These are phyloP conservation scores for Emiliania huxleyi DNA, from an alignment of 78 protist species.

Conservation along the genomic window DNA sequence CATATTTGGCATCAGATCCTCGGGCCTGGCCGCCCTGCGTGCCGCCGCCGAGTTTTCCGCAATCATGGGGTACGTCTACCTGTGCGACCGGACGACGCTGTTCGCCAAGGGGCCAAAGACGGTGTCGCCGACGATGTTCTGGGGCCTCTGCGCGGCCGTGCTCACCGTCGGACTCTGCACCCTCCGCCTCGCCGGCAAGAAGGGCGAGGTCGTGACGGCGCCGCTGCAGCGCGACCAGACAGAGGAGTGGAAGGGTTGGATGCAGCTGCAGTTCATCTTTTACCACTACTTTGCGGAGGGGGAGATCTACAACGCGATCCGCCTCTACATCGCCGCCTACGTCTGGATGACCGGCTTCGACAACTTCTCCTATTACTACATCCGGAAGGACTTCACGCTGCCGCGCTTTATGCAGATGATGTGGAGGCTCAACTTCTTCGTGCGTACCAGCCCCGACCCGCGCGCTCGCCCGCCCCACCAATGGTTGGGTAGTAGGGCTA, in stretches of 20 bases:
- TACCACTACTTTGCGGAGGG: slow-evolving; percentile 67
- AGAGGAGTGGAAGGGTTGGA: slow-evolving; percentile 80
- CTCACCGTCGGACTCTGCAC: not conserved
- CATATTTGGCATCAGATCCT: not conserved
- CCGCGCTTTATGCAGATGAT: slow-evolving; percentile 35
- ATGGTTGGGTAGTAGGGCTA: too few species aligned
- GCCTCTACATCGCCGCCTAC: slow-evolving; percentile 71
- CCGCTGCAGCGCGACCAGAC: slow-evolving; percentile 65
- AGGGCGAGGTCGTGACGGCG: not conserved
- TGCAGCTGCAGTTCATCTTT: slow-evolving; percentile 69
- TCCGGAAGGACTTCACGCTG: slow-evolving; percentile 7
- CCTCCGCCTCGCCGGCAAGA: not conserved
- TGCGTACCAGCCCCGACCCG: too few species aligned
- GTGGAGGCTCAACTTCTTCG: slow-evolving; percentile 62
- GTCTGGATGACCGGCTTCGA: slow-evolving; percentile 81
- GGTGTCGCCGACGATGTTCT: not conserved
- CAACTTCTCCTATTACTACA: slow-evolving; percentile 44
- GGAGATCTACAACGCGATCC: slow-evolving; percentile 58
- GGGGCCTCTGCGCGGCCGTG: not conserved
- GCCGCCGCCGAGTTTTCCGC: not conserved
- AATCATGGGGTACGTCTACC: not conserved
- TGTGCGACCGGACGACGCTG: slow-evolving; percentile 37
- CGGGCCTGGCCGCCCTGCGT: not conserved
- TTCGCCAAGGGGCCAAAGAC: not conserved
- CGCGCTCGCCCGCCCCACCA: too few species aligned